A percentile compares a stretch with the other conserved stretches of the same genome.
Evolutionary conservation across 768 basidiomycete species (phyloP).

Genomic region (Leucosporidium scottii): DNA sequence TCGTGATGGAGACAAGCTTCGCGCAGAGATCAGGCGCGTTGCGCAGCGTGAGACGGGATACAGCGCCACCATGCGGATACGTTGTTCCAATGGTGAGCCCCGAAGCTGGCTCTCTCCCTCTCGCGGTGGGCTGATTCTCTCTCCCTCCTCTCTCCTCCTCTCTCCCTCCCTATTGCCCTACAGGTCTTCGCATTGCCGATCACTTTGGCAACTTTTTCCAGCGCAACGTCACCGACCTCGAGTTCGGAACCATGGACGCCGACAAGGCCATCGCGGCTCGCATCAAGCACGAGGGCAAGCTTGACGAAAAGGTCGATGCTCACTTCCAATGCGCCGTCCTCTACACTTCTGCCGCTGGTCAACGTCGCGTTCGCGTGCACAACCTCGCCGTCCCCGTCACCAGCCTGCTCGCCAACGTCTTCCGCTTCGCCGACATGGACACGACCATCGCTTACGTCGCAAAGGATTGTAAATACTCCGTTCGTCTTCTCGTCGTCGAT

Average conservation of each 20-base stretch:
- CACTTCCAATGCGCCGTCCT: constrained; percentile 80
- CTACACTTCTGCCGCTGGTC: constrained; percentile 70
- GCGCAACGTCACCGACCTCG: constrained; percentile 62
- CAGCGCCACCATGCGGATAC: constrained; percentile 69
- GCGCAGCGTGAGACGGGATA: constrained; percentile 65
- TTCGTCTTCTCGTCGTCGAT: background rate
- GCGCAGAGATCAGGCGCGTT: constrained; percentile 69
- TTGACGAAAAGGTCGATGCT: constrained; percentile 66
- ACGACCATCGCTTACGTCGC: constrained; percentile 64
- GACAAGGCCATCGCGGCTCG: constrained; percentile 69
- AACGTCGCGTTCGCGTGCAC: constrained; percentile 72
- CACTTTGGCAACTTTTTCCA: constrained; percentile 68
- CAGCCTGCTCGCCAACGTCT: constrained; percentile 80
- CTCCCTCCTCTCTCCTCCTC: background rate
- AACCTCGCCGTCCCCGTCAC: constrained; percentile 80
- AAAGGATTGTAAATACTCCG: constrained; percentile 59
- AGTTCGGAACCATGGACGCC: constrained; percentile 70
- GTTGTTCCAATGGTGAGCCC: constrained; percentile 70
- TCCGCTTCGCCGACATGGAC: constrained; percentile 85
- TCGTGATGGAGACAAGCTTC: constrained; percentile 58
- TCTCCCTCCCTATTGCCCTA: constrained; percentile 5
- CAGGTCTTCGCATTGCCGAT: constrained; percentile 41
- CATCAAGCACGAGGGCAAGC: constrained; percentile 58
- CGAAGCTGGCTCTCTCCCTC: background rate
- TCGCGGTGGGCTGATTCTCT: background rate